Evolutionary conservation across 441 rosid species (phyloP).

Genomic region (Arabidopsis lyrata): DNA sequence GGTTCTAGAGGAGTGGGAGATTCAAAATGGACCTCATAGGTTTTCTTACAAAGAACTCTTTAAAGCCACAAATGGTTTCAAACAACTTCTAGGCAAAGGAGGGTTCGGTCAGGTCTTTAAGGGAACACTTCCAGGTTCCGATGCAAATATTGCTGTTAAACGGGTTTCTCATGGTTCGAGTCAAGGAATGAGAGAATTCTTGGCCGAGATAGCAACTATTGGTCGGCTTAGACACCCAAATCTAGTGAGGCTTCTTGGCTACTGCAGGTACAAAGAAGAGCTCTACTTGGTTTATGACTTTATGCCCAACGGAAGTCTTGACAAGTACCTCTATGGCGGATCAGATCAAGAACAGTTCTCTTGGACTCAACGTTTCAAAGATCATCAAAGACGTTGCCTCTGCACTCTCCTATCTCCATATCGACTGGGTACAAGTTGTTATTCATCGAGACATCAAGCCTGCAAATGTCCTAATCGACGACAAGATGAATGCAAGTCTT

Average conservation of each 20-base stretch:
- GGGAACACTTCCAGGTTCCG: constrained; percentile 35
- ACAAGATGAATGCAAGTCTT: constrained; percentile 38
- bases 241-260: constrained; percentile 45
- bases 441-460: constrained; percentile 48
- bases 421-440: constrained; percentile 32
- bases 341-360: constrained; percentile 30
- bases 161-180: constrained; percentile 34
- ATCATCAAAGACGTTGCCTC: constrained; percentile 35
- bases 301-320: constrained; percentile 49
- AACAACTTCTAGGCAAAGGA: constrained; percentile 42
- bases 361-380: constrained; percentile 38
- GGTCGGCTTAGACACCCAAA: constrained; percentile 47
- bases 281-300: constrained; percentile 47
- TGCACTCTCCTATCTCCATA: constrained; percentile 36
- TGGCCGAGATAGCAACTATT: constrained; percentile 45
- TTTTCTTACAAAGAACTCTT: constrained; percentile 33
- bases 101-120: constrained; percentile 45
- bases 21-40: constrained; percentile 41
- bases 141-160: constrained; percentile 35
- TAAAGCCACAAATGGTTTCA: constrained; percentile 45
- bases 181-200: constrained; percentile 45
- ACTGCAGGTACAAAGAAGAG: constrained; percentile 37
- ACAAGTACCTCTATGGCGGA: constrained; percentile 28
- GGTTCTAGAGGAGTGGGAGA: constrained; percentile 46
- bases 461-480: constrained; percentile 34